Base-by-base conservation (phyloP, 345 rosid genomes). In the Citrus sp. region DNA sequence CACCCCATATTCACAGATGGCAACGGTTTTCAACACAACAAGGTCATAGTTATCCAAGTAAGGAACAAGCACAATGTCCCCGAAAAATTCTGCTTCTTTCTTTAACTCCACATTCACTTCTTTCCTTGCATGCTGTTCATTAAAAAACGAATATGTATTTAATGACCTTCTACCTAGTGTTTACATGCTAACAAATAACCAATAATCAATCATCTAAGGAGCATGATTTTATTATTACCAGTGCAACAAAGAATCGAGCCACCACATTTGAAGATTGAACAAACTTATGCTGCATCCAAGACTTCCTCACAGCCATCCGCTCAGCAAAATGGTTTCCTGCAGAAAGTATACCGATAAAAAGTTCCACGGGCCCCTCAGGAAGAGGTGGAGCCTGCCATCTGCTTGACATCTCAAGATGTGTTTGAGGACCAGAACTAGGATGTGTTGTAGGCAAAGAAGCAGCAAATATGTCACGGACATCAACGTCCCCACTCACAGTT, bases 41-140 rank as follows among this genome's bases (percentile, higher is more conserved):
- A 95, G 97, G 83, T 95, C 99, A 73, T 95, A 95, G 86, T 90
- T 93, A 75, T 93, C 99, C 97, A 93, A 87, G 85, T 92, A 95
- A 21, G 99, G 98, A 59, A 95, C 96, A 19, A 95, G 82, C 35
- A 95, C 94, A 75, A 92, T 87, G 86, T 93, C 98, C 54, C 96
- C 93, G 69, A 95, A 95, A 77, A 88, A 95, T 77, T 93, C 98
- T 38, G 99, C 99, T 90, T 95, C 99, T 87, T 88, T 90, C 90
- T 93, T 95, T 76, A 95, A 71, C 80, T 91, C 96, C 80, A 85
- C 89, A 82, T 95, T 93, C 88, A 95, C 94, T 85, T 92, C 94
- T 82, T 93, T 95, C 83, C 99, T 87, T 66, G 90, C 87, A 81
- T 92, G 90, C 99, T 95, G 85, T 78, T 49, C 79, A 80, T 40